Evolutionary conservation across 495 filamentous ascomycete genomes (phyloP), one percentile per base, ranked within the genome.

Genomic region (Trypethelium eluteriae): DNA sequence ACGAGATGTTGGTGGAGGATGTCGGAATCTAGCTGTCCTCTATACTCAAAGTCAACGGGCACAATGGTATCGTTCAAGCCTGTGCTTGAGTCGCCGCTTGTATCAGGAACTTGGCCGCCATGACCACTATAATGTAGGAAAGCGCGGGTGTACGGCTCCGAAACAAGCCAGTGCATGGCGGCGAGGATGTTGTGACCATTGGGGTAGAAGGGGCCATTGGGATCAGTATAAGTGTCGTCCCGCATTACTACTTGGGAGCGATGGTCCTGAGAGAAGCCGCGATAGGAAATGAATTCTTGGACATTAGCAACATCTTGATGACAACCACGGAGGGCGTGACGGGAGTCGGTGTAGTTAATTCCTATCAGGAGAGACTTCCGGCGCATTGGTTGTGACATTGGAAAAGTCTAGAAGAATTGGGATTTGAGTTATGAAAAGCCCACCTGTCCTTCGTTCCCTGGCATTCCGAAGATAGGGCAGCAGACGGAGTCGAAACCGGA

Each of bases 91-190:
- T 66, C 46, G 16, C 67, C 64, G 61, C 77, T 72, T 70, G 69
- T 62, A 14, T 67, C 56, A 38, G 38, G 36, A 38, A 76, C 69
- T 63, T 77, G 68, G 76, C 83, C 79, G 70, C 84, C 84, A 67
- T 86, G 84, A 10, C 84, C 84, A 14, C 82, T 84, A 65, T 86
- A 86, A 41, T 82, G 83, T 56, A 86, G 70, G 76, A 82, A 86
- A 36, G 81, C 69, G 1, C 78, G 77, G 4, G 79, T 79, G 57
- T 78, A 77, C 34, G 84, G 84, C 64, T 77, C 76, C 6, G 73
- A 76, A 59, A 83, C 77, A 2, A 87, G 77, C 84, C 84, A 87
- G 18, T 83, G 74, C 68, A 86, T 83, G 1, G 83, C 81, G 38
- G 80, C 79, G 64, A 85, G 73, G 62, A 87, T 82, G 72, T 87